Conservation (phyloP, 2,329 filamentous ascomycete genomes). For the Cladosporium sp. region DNA sequence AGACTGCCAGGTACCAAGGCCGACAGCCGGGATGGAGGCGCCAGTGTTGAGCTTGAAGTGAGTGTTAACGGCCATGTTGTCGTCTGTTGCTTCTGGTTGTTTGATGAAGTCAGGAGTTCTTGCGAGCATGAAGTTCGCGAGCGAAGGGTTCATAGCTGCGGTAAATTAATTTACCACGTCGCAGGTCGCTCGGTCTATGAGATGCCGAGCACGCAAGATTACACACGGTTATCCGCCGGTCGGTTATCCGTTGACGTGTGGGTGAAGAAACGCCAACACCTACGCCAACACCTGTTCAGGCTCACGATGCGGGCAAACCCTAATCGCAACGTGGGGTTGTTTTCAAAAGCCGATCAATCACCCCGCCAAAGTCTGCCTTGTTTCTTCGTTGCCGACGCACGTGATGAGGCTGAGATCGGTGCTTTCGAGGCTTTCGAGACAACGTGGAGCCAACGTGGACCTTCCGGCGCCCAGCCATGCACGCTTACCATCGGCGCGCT, state of each 20-base stretch:
- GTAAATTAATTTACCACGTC: conserved; percentile 3
- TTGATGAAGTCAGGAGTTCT: conserved; percentile 33
- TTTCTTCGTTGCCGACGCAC: conserved; percentile 6
- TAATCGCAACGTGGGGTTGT: conserved; percentile 10
- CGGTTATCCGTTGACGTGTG: conserved; percentile 4
- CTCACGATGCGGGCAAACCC: conserved; percentile 1
- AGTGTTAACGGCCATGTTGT: conserved; percentile 35
- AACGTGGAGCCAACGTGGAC: conserved; percentile 5
- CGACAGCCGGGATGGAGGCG: conserved; percentile 42
- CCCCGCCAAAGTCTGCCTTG: background rate
- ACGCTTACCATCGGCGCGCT: conserved; percentile 16
- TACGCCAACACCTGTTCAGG: background rate
- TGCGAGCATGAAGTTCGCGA: conserved; percentile 37
- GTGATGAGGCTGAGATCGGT: conserved; percentile 1
- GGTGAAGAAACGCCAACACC: conserved; percentile 7
- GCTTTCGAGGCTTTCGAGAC: background rate
- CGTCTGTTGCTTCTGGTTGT: conserved; percentile 28
- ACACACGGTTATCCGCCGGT: conserved; percentile 7
- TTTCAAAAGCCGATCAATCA: background rate
- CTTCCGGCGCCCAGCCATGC: background rate
- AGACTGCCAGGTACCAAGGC: conserved; percentile 44
- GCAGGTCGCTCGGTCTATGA: conserved; percentile 9
- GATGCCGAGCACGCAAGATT: conserved; percentile 13
- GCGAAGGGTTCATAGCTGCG: conserved; percentile 33
- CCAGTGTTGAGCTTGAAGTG: conserved; percentile 42